Evolutionary conservation across 2,329 filamentous ascomycete genomes (phyloP), one percentile per base, ranked within the genome.

Genomic region (Colletotrichum shisoi): DNA sequence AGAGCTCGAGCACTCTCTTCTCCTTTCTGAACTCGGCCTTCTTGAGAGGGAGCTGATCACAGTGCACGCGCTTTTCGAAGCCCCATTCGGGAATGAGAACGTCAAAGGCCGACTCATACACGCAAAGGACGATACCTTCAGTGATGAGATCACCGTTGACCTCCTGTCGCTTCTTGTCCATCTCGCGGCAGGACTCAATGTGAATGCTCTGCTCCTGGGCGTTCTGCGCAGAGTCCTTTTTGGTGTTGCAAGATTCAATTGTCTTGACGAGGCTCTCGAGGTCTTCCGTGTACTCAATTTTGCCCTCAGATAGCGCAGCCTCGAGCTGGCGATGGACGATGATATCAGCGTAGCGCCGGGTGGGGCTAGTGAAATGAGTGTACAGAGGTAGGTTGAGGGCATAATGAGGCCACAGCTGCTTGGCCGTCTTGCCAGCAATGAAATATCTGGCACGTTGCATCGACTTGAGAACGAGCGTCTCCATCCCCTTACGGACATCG

Each of bases 11-110:
- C 37, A 98, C 88, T 63, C 95, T 89, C 82, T 94, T 92, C 77
- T 96, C 93, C 85, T 98, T 98, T 79, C 96, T 89, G 81, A 95
- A 99, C 77, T 99, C 95, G n/a, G 95, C 95, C 85, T 99, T 99
- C 87, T 98, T 94, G 72, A 99, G 83, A 37, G 95, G 95, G 76
- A 99, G 85, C 83, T 99, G 95, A 76, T 99, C 95, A 77, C 95
- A 99, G 81, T 99, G 95, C 59, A 99, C 95, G 71, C 95, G 92
- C 88, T 99, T 99, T 84, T 99, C 95, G 72, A 99, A 98, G 71
- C 95, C 95, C 84, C 93, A 99, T 76, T 99, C 94, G 6, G 95
- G 95, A 77, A 99, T 98, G 70, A 99, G 86, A 49, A 99, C 93
- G 78, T 99, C 95, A 77, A 99, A 99, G 21, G 95, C 95, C 34